phyloP scores from a whole-genome alignment of 352 stramenopile genomes.

The Pythium scleroteichum region DNA sequence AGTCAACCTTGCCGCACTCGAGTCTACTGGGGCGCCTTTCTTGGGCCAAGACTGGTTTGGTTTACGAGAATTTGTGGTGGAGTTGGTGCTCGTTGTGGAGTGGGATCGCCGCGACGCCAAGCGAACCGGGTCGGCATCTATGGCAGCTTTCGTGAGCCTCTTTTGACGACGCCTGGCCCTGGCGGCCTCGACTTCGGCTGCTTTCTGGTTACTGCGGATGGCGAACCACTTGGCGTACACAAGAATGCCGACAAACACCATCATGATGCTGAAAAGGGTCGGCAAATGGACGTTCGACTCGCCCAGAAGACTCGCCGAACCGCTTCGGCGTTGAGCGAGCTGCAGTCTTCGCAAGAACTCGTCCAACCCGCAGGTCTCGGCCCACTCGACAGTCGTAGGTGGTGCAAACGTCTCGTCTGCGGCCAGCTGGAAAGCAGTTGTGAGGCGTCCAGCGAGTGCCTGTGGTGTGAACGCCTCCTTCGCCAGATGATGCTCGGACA shows the following conservation, averaged over 20 bases:
- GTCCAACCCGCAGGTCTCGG: conserved; percentile 16
- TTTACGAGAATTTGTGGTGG: too few relatives aligned
- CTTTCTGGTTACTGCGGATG: conserved; percentile 17
- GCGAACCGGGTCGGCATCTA: not conserved
- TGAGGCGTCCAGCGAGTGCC: conserved; percentile 61
- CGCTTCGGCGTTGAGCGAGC: not conserved
- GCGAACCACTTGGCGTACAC: conserved; percentile 19
- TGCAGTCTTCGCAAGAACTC: conserved; percentile 3
- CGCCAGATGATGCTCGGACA: not conserved
- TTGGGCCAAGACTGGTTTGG: too few relatives aligned
- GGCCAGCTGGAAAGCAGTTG: conserved; percentile 33
- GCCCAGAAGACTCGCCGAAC: not conserved
- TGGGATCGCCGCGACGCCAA: conserved; percentile 10
- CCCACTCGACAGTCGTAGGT: not conserved
- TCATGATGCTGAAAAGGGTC: not conserved
- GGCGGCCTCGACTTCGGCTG: not conserved
- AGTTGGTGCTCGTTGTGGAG: not conserved
- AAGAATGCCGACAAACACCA: conserved; percentile 7
- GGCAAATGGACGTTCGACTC: too few relatives aligned
- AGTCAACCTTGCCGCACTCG: too few relatives aligned
- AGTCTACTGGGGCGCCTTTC: too few relatives aligned
- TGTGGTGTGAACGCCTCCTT: conserved; percentile 66
- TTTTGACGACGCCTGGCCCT: not conserved
- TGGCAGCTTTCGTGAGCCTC: not conserved
- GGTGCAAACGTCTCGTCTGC: conserved; percentile 2